phyloP scores from a whole-genome alignment of 495 filamentous ascomycete genomes.

The Physcia stellaris region DNA sequence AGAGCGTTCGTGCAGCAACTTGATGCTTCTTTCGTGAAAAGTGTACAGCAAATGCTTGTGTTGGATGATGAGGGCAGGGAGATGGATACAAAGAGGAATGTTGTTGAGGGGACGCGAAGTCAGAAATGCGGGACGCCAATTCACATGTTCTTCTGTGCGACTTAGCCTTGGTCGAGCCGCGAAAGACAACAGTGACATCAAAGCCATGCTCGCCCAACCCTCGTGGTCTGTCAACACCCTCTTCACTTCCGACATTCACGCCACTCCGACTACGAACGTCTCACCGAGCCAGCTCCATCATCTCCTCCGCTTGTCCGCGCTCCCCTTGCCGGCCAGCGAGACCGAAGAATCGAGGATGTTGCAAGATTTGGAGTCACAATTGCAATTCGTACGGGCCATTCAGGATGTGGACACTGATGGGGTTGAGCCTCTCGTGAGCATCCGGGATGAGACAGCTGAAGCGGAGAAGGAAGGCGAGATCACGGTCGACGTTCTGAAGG shows the following conservation, averaged over 20 bases:
- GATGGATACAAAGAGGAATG: too few relatives aligned
- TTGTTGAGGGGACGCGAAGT: too few relatives aligned
- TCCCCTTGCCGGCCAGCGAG: constrained; percentile 51
- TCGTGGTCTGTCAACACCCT: constrained; percentile 79
- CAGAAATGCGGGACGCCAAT: too few relatives aligned
- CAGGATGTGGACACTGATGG: constrained; percentile 63
- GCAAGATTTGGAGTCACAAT: constrained; percentile 60
- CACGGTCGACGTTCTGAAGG: constrained; percentile 31
- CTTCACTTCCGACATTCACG: constrained; percentile 32
- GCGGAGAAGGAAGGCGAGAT: constrained; percentile 41
- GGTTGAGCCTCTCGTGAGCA: constrained; percentile 56
- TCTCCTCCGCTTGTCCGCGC: constrained; percentile 79
- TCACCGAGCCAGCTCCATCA: constrained; percentile 55
- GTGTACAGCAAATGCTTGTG: not conserved
- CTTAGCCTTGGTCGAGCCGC: not conserved
- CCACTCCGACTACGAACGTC: too few relatives aligned
- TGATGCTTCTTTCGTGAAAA: not conserved
- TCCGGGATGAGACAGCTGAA: constrained; percentile 64
- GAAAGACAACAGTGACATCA: constrained; percentile 24
- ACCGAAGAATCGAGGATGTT: constrained; percentile 53
- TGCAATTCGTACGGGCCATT: constrained; percentile 77
- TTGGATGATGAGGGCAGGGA: not conserved
- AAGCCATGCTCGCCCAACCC: constrained; percentile 50
- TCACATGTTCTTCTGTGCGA: not conserved
- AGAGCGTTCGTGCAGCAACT: constrained; percentile 1